A percentile compares a stretch with the other conserved stretches of the same genome.
phyloP scores from a whole-genome alignment of 2,329 filamentous ascomycete genomes.

The Gaeumannomyces sp. region DNA sequence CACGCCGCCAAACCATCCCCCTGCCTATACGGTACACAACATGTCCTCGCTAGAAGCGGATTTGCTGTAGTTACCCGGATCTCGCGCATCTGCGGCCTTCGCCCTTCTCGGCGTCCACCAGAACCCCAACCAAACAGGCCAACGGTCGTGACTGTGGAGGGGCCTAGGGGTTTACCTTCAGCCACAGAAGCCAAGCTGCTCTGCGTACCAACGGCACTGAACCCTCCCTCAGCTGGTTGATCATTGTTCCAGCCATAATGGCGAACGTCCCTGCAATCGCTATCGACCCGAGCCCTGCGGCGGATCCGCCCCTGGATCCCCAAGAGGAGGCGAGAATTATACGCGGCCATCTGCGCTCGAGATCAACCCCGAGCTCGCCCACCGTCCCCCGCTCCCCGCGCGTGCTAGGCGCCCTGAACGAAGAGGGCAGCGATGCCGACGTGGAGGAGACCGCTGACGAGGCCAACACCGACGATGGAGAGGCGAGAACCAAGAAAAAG shows the following conservation, averaged over 20 bases:
- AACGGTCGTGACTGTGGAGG: no score
- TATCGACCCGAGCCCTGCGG: background rate
- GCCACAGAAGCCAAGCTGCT: background rate
- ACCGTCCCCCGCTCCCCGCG: constrained; percentile 33
- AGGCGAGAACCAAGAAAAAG: constrained; percentile 54
- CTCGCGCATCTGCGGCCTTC: no score
- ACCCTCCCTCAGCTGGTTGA: background rate
- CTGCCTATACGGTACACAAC: background rate
- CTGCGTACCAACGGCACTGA: background rate
- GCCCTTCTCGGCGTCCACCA: background rate
- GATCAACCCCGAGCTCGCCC: constrained; percentile 43
- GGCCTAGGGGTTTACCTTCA: background rate
- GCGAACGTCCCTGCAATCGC: background rate
- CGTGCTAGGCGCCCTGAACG: constrained; percentile 22
- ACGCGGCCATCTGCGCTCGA: constrained; percentile 13
- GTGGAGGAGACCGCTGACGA: constrained; percentile 85
- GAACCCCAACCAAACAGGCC: background rate
- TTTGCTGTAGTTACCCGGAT: background rate
- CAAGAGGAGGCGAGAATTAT: constrained; percentile 6
- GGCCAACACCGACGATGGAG: constrained; percentile 38
- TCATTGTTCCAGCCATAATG: background rate
- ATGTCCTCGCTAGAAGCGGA: background rate
- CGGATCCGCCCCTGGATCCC: constrained; percentile 3
- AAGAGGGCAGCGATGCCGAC: constrained; percentile 63
- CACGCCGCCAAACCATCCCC: background rate